These are phyloP conservation scores for Solanum piurae DNA, from an alignment of 257 asterid genomes.

Conservation along the genomic window DNA sequence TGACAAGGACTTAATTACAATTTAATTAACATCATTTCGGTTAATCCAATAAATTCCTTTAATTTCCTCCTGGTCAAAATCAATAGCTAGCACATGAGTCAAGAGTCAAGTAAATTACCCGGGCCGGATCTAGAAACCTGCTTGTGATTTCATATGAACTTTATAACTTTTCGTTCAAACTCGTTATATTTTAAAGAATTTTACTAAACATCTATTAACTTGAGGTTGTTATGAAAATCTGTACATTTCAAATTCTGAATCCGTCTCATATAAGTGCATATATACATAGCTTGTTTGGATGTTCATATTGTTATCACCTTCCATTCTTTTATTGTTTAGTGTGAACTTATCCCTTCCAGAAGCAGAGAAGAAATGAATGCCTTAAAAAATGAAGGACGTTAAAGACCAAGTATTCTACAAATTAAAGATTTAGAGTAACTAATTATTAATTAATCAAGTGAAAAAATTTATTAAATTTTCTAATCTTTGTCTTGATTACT, in stretches of 20 bases:
- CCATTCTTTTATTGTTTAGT: neutral
- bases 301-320: neutral
- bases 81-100: neutral
- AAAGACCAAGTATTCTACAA: conserved; percentile 5
- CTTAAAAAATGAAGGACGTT: neutral
- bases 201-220: neutral
- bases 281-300: neutral
- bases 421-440: neutral
- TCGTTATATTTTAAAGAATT: neutral
- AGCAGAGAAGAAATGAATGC: neutral
- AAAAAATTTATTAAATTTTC: neutral
- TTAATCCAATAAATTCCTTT: neutral
- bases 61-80: neutral
- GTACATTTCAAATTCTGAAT: neutral
- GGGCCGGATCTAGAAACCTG: neutral
- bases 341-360: neutral
- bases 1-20: neutral
- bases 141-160: neutral
- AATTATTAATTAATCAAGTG: neutral
- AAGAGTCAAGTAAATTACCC: neutral
- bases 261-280: neutral
- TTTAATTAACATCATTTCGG: neutral
- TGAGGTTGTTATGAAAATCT: neutral
- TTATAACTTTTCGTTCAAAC: neutral
- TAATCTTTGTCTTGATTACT: neutral